These are phyloP conservation scores for Chloropicon primus DNA, from an alignment of 139 green algal species.

Conservation along the genomic window DNA sequence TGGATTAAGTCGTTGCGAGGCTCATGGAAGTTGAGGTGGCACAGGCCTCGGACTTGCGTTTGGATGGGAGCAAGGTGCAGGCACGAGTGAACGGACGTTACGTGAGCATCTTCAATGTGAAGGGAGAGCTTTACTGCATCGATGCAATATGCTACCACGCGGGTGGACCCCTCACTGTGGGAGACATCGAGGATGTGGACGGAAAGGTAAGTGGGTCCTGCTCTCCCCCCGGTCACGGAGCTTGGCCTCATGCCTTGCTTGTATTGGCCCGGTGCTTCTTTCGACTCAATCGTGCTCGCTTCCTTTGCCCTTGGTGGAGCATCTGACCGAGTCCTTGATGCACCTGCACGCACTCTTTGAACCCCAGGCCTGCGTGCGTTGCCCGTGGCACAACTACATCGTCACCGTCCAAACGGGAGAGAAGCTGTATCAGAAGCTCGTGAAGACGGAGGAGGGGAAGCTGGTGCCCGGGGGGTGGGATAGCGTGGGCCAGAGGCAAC, in stretches of 20 bases:
- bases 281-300: too few species aligned
- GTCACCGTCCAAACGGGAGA: constrained; percentile 15
- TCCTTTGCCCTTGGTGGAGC: too few species aligned
- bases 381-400: constrained; percentile 30
- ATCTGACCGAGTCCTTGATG: too few species aligned
- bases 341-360: too few species aligned
- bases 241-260: too few species aligned
- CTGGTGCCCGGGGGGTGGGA: constrained; percentile 26
- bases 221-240: too few species aligned
- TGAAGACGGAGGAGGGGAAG: constrained; percentile 17
- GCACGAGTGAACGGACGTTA: constrained; percentile 18
- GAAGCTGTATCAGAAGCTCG: constrained; percentile 25
- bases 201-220: too few species aligned
- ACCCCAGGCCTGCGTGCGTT: constrained; percentile 23
- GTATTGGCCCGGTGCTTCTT: too few species aligned
- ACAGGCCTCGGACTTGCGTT: too few species aligned
- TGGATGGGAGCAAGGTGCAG: background rate
- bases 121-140: constrained; percentile 26
- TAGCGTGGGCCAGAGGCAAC: constrained; percentile 24
- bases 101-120: constrained; percentile 21
- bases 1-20: too few species aligned
- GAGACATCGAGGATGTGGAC: constrained; percentile 38
- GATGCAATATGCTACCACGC: constrained; percentile 46
- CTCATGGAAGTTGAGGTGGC: too few species aligned
- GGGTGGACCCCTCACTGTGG: constrained; percentile 39